Conservation (phyloP, 2,329 filamentous ascomycete genomes). For the Aureobasidium zeae region DNA sequence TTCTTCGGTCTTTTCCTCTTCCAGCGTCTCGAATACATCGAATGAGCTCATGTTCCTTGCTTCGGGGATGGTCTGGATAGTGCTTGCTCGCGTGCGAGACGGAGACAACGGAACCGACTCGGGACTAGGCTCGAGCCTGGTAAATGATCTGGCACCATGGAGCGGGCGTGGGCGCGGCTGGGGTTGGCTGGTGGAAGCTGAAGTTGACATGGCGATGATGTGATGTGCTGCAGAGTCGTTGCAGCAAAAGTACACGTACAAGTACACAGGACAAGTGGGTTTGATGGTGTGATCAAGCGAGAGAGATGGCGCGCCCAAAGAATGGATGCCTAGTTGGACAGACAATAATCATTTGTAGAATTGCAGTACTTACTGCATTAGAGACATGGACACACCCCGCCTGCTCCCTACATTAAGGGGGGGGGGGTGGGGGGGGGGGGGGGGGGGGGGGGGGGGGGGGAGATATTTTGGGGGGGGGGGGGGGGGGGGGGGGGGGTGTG, state of each 20-base stretch:
- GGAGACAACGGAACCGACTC: constrained; percentile 23
- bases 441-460: no score
- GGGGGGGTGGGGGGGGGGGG: no score
- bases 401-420: no score
- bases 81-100: constrained; percentile 37
- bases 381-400: no score
- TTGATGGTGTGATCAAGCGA: no score
- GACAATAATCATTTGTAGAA: no score
- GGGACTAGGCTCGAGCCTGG: constrained; percentile 36
- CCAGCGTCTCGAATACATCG: constrained; percentile 31
- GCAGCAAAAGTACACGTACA: no score
- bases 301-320: no score
- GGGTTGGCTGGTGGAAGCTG: neutral
- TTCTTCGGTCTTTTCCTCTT: constrained; percentile 24
- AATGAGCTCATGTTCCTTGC: constrained; percentile 29
- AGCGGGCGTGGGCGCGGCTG: constrained; percentile 8
- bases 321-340: no score
- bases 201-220: constrained; percentile 12
- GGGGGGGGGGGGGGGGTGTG: no score
- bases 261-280: neutral
- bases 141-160: constrained; percentile 34
- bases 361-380: no score
- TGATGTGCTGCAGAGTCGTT: constrained; percentile 1
- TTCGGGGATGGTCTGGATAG: constrained; percentile 39
- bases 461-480: no score